Conservation (phyloP, 2,329 filamentous ascomycete genomes). For the Colletotrichum sp. region DNA sequence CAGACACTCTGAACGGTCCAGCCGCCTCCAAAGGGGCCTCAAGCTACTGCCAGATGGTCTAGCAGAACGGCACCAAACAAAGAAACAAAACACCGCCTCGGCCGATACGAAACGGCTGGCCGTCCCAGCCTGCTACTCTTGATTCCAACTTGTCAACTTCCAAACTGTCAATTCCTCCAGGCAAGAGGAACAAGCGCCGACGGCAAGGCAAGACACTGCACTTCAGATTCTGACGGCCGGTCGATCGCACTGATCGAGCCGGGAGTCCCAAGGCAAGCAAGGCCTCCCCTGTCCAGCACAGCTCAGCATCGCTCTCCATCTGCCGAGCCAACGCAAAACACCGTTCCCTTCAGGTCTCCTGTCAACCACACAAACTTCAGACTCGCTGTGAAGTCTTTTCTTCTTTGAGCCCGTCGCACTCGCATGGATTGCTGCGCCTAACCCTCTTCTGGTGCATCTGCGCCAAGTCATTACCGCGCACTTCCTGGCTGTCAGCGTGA, state of each 20-base stretch:
- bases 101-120: constrained; percentile 19
- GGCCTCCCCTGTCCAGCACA: not conserved
- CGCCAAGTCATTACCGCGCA: not conserved
- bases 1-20: constrained; percentile 2
- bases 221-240: not conserved
- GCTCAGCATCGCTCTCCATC: not conserved
- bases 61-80: not conserved
- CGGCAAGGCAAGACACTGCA: not conserved
- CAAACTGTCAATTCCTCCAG: not conserved
- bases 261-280: not conserved
- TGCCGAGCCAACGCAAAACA: constrained; percentile 22
- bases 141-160: not conserved
- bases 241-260: not conserved
- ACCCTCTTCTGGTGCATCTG: not conserved
- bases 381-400: constrained; percentile 7
- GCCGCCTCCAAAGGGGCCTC: not conserved
- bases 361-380: constrained; percentile 9
- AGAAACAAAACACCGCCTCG: constrained; percentile 20
- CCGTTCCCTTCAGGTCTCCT: constrained; percentile 10
- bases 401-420: constrained; percentile 9
- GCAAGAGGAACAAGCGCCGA: constrained; percentile 9
- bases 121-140: not conserved
- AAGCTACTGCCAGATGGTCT: not conserved
- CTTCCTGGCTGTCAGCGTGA: constrained; percentile 1
- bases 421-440: constrained; percentile 17